A percentile compares a stretch with the other conserved stretches of the same genome.
These are phyloP conservation scores for Neurospora sp. DNA, from an alignment of 2,329 filamentous ascomycete species.

Conservation along the genomic window DNA sequence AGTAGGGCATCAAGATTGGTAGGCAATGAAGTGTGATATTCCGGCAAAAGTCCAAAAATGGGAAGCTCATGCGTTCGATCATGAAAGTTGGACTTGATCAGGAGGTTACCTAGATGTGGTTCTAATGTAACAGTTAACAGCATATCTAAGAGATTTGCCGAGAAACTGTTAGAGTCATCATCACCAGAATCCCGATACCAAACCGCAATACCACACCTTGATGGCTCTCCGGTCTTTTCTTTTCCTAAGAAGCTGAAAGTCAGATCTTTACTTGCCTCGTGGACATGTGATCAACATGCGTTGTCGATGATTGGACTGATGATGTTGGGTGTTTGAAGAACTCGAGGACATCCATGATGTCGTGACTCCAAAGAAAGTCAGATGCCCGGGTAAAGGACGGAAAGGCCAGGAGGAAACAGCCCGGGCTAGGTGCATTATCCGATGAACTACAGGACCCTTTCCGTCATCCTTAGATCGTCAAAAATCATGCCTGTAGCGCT, in stretches of 20 bases:
- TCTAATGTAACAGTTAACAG: neutral
- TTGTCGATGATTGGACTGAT: neutral
- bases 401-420: neutral
- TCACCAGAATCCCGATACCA: neutral
- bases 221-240: neutral
- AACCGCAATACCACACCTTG: neutral
- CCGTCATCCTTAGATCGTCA: neutral
- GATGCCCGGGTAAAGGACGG: neutral
- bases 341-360: neutral
- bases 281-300: neutral
- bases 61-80: neutral
- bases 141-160: neutral
- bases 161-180: neutral
- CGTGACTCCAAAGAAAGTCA: neutral
- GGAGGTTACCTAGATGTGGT: neutral
- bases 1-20: neutral
- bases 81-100: neutral
- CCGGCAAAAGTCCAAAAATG: neutral
- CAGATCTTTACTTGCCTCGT: neutral
- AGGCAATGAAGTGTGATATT: neutral
- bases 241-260: neutral
- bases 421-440: slow-evolving; percentile 18
- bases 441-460: slow-evolving; percentile 5
- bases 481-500: neutral
- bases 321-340: neutral